Percentiles rank a stretch among this genome's conserved stretches.
These are phyloP conservation scores for Forsythia viridissima DNA, from an alignment of 257 asterid species.

Conservation along the genomic window DNA sequence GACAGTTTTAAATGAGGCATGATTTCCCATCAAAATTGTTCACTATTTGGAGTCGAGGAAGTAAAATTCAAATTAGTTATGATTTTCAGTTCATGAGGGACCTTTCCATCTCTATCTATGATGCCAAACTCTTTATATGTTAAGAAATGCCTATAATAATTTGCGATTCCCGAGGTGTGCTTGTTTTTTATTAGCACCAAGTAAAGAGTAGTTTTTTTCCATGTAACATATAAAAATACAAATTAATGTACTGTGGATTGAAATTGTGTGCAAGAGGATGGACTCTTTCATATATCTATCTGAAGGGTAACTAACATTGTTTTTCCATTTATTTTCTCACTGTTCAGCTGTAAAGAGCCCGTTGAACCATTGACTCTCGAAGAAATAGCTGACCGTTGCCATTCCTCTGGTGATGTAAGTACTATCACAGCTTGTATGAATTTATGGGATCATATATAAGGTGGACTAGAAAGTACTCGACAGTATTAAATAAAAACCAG, in stretches of 20 bases:
- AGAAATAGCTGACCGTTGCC: slow-evolving; percentile 87
- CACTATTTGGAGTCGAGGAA: neutral
- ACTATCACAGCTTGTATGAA: neutral
- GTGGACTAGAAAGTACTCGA: neutral
- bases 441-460: neutral
- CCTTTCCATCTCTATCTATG: neutral
- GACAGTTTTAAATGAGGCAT: no score
- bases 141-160: neutral
- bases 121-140: neutral
- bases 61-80: neutral
- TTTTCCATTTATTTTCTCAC: neutral
- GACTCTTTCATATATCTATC: neutral
- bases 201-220: no score
- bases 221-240: no score
- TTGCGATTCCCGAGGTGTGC: neutral
- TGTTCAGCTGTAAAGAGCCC: slow-evolving; percentile 84
- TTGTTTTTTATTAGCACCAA: no score
- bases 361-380: slow-evolving; percentile 89
- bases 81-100: neutral
- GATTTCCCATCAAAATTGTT: no score
- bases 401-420: slow-evolving; percentile 70
- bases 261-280: neutral
- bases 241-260: neutral
- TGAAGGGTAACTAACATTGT: neutral
- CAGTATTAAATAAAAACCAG: neutral